phyloP scores from a whole-genome alignment of 441 rosid species.

The Syzygium syzygioides region DNA sequence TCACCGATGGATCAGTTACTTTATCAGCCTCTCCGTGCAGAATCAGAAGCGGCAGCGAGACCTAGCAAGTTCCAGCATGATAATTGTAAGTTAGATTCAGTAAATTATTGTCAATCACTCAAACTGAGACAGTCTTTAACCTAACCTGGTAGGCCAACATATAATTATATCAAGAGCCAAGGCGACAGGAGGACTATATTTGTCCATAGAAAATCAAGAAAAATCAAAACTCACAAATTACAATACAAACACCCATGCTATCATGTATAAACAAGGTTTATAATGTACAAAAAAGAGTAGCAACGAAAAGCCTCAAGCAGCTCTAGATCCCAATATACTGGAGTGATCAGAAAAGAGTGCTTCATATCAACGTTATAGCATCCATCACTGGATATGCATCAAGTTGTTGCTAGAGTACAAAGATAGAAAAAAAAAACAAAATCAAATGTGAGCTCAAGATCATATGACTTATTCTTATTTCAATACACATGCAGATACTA shows the following conservation, averaged over 20 bases:
- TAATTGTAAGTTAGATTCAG: not conserved
- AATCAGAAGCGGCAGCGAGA: conserved; percentile 71
- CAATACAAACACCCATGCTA: not conserved
- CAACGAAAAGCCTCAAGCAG: not conserved
- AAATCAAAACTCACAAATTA: not conserved
- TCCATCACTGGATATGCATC: not conserved
- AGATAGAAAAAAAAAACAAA: not conserved
- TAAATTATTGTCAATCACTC: not conserved
- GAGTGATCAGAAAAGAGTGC: not conserved
- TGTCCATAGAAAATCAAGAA: not conserved
- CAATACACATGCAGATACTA: not conserved
- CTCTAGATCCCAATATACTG: not conserved
- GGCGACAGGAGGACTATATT: not conserved
- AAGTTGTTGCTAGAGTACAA: not conserved
- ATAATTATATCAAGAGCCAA: not conserved
- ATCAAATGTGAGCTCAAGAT: not conserved
- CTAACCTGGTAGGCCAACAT: not conserved
- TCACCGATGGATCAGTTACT: conserved; percentile 87
- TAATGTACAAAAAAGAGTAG: not conserved
- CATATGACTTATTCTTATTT: not conserved
- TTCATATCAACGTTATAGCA: not conserved
- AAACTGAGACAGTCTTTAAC: not conserved
- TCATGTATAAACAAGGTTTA: not conserved
- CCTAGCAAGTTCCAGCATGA: conserved; percentile 25
- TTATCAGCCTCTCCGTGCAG: conserved; percentile 78